These are phyloP conservation scores for Leccinum olivaceopallidum DNA, from an alignment of 768 basidiomycete genomes.

Conservation along the genomic window DNA sequence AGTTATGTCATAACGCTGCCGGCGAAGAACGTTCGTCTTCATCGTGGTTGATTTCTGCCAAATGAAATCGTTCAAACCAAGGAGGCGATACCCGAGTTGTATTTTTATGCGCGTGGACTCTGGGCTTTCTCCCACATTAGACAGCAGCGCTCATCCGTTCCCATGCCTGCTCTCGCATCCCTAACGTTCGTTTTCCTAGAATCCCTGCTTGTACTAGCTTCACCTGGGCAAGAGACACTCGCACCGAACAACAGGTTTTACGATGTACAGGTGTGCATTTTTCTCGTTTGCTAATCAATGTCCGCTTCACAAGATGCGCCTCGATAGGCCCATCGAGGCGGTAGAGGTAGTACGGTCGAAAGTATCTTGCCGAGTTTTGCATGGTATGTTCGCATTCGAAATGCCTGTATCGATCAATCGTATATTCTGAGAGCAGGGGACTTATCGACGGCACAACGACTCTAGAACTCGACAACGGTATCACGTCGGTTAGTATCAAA, in stretches of 20 bases:
- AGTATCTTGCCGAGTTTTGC: constrained; percentile 75
- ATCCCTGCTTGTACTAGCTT: constrained; percentile 20
- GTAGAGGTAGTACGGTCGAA: constrained; percentile 74
- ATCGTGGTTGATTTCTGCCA: constrained; percentile 19
- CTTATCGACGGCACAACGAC: constrained; percentile 75
- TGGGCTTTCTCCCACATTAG: background rate
- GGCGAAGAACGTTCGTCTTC: constrained; percentile 35
- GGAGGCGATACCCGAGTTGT: background rate
- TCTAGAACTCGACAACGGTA: constrained; percentile 76
- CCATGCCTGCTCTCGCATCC: constrained; percentile 18
- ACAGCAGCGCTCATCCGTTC: background rate
- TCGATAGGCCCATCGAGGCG: constrained; percentile 69
- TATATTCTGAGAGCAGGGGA: constrained; percentile 46
- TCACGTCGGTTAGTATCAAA: constrained; percentile 54
- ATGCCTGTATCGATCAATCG: constrained; percentile 11
- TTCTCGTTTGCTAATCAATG: background rate
- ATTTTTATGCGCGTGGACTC: constrained; percentile 1
- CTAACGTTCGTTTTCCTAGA: constrained; percentile 10
- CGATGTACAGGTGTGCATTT: constrained; percentile 48
- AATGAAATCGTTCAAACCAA: constrained; percentile 13
- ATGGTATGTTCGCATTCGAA: constrained; percentile 44
- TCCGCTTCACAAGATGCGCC: constrained; percentile 6
- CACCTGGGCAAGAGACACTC: constrained; percentile 32
- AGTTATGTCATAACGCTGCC: background rate
- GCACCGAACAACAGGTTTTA: constrained; percentile 35